Percentiles rank a stretch among this genome's conserved stretches.
phyloP scores from a whole-genome alignment of 805 yeast genomes.

The Sugiyamaella floridensis region DNA sequence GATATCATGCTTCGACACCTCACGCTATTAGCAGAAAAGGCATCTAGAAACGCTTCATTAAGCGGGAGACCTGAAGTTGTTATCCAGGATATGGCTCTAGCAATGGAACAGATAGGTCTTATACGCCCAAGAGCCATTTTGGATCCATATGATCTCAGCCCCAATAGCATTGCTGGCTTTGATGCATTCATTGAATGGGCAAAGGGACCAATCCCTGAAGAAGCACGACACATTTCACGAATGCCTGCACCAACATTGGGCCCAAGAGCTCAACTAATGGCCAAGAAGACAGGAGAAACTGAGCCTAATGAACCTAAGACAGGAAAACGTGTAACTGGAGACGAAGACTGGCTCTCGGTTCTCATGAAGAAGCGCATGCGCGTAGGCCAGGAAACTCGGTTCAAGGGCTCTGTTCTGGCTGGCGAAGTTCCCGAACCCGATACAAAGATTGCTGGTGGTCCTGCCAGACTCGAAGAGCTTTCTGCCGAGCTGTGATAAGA shows the following conservation, averaged over 20 bases:
- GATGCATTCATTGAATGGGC: constrained; percentile 53
- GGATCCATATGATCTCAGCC: constrained; percentile 48
- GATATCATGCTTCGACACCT: constrained; percentile 67
- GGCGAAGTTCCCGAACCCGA: constrained; percentile 1
- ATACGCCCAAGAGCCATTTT: constrained; percentile 51
- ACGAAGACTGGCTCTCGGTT: constrained; percentile 30
- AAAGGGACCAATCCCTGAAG: constrained; percentile 38
- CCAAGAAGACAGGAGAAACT: neutral
- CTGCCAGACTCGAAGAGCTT: constrained; percentile 13
- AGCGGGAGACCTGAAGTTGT: constrained; percentile 42
- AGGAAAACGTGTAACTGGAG: constrained; percentile 3
- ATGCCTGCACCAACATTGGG: constrained; percentile 2
- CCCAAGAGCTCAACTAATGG: neutral
- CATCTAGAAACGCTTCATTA: constrained; percentile 43
- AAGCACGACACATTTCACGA: constrained; percentile 32
- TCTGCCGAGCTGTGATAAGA: neutral
- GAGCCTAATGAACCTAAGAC: neutral
- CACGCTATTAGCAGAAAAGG: constrained; percentile 44
- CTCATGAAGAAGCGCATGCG: constrained; percentile 28
- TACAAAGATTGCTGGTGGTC: constrained; percentile 21
- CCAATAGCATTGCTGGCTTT: constrained; percentile 42
- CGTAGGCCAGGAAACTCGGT: constrained; percentile 31
- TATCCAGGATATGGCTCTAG: constrained; percentile 65
- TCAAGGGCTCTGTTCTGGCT: constrained; percentile 27
- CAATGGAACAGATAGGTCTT: constrained; percentile 56